Base-by-base conservation (phyloP, 1,284 basidiomycete species). In the Fomes fomentarius region DNA sequence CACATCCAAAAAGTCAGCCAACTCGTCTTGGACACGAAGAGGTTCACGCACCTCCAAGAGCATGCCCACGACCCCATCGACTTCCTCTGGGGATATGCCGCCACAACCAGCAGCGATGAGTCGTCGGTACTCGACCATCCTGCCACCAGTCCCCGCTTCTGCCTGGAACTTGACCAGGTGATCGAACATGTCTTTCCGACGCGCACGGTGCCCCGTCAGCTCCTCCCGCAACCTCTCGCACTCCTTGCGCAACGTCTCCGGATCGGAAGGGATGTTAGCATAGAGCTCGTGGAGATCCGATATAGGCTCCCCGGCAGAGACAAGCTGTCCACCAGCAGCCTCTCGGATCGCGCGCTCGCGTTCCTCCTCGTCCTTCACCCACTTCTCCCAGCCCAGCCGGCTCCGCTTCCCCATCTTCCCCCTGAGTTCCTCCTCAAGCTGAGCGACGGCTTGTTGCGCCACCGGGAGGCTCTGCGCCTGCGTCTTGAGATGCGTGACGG, bases 381-480 rank as follows among this genome's bases (percentile, higher is more conserved):
- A 98, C 64, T 89, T 89, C 67, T 95, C 91, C 85, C 89, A 96
- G 1, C 94, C 95, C n/a, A 89, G 68, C 43, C 90, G 81, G 70
- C 91, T 93, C 53, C 90, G 80, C 63, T 83, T 83, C 22, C 86
- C 88, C 83, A 96, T 89, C 71, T 91, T 93, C 5, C 75, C 74
- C 25, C 80, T 76, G 37, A 98, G 74, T 55, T 87, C 84, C 9
- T 72, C 73, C 69, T 94, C 88, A 45, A 96, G 71, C 28, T 81
- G 78, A 34, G 79, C 75, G 45, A 96, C 75, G 42, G 77, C 74
- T 43, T 81, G 74, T 59, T 84, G 83, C 33, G 85, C 80, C 22
- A 83, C 79, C n/a, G 84, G 74, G 5, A 96, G 75, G 1, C 83
- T 83, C 35, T 87, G 86, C 6, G 89, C 83, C 61, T 91, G 85